These are phyloP conservation scores for Candida ovalis DNA, from an alignment of 805 yeast genomes.

Conservation along the genomic window DNA sequence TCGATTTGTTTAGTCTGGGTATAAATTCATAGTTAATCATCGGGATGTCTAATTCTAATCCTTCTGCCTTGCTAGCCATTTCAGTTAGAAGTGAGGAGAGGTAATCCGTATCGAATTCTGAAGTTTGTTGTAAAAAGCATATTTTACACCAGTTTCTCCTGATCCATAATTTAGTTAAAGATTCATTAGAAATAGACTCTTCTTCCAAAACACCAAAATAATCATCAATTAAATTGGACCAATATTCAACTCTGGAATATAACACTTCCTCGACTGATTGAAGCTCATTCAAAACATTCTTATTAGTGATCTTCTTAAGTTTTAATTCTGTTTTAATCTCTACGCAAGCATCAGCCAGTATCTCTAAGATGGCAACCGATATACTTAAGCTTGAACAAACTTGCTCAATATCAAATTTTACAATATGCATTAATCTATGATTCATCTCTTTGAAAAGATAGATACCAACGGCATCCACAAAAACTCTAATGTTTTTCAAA, in stretches of 20 bases:
- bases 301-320: conserved; percentile 18
- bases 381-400: conserved; percentile 11
- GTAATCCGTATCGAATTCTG: conserved; percentile 27
- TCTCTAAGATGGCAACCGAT: conserved; percentile 39
- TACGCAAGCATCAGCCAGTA: conserved; percentile 41
- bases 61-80: conserved; percentile 22
- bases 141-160: conserved; percentile 49
- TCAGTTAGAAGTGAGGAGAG: conserved; percentile 31
- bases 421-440: conserved; percentile 2
- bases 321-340: conserved; percentile 24
- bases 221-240: conserved; percentile 41
- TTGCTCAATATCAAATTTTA: not conserved
- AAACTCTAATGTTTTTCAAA: conserved; percentile 15
- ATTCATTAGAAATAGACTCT: not conserved
- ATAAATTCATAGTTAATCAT: conserved; percentile 60
- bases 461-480: conserved; percentile 29
- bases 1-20: conserved; percentile 47
- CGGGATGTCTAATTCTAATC: conserved; percentile 28
- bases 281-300: conserved; percentile 23
- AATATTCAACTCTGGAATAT: conserved; percentile 41
- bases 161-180: conserved; percentile 19
- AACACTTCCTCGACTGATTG: conserved; percentile 38
- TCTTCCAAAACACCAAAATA: conserved; percentile 12
- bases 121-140: conserved; percentile 37
- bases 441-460: conserved; percentile 15